A percentile compares a stretch with the other conserved stretches of the same genome.
These are phyloP conservation scores for Alternaria tenuissima DNA, from an alignment of 2,329 filamentous ascomycete genomes.

Conservation along the genomic window DNA sequence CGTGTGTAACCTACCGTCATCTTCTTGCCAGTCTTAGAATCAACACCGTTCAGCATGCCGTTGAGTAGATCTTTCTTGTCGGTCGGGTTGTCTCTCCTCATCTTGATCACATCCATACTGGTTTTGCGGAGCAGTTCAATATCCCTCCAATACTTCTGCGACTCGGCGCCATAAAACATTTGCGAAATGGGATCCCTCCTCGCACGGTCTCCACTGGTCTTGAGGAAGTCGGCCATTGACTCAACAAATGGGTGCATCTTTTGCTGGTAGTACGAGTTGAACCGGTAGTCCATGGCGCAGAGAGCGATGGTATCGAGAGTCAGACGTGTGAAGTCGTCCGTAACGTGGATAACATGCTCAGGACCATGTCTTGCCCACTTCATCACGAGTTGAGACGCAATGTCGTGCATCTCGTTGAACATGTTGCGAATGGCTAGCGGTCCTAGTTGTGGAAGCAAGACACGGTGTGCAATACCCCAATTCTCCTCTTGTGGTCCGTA, in stretches of 20 bases:
- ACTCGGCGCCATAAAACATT: constrained; percentile 47
- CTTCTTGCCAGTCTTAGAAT: constrained; percentile 67
- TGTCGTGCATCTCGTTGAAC: constrained; percentile 68
- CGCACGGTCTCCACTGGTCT: constrained; percentile 46
- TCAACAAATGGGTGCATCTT: constrained; percentile 50
- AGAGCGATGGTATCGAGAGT: constrained; percentile 51
- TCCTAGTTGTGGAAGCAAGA: constrained; percentile 74
- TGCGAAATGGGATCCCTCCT: constrained; percentile 42
- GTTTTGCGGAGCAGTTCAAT: constrained; percentile 65
- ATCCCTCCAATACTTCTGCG: constrained; percentile 61
- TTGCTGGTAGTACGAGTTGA: constrained; percentile 52
- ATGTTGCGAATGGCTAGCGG: constrained; percentile 72
- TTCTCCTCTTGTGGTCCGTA: constrained; percentile 50
- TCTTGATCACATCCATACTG: constrained; percentile 65
- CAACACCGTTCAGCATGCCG: constrained; percentile 65
- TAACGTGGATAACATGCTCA: constrained; percentile 44
- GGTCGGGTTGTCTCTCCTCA: constrained; percentile 62
- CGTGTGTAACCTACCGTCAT: constrained; percentile 49
- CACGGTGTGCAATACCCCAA: constrained; percentile 67
- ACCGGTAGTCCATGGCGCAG: constrained; percentile 53
- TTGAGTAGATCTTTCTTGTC: constrained; percentile 69
- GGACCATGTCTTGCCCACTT: constrained; percentile 69
- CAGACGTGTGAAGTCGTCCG: constrained; percentile 50
- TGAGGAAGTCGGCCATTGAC: constrained; percentile 51
- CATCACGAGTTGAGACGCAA: constrained; percentile 70